phyloP scores from a whole-genome alignment of 1,284 basidiomycete genomes.

The Fomitopsis palustris region DNA sequence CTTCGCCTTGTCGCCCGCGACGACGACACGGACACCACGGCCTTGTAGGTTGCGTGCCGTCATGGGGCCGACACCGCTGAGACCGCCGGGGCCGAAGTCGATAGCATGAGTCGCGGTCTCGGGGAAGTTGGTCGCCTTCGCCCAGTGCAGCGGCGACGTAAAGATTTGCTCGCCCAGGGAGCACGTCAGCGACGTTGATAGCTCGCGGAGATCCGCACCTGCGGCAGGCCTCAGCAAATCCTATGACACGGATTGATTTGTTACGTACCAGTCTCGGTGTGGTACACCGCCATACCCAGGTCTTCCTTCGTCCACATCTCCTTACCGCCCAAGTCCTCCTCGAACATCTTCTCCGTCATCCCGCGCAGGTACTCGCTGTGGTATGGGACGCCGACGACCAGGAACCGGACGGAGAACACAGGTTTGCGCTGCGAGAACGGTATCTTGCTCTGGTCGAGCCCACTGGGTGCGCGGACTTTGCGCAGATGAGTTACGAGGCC shows the following conservation, averaged over 20 bases:
- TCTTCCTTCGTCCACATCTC: slow-evolving; percentile 81
- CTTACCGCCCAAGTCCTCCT: slow-evolving; percentile 72
- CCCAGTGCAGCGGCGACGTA: slow-evolving; percentile 90
- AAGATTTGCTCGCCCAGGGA: slow-evolving; percentile 94
- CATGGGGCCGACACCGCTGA: slow-evolving; percentile 90
- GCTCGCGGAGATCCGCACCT: slow-evolving; percentile 81
- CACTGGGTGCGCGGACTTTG: slow-evolving; percentile 84
- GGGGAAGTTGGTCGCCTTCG: slow-evolving; percentile 85
- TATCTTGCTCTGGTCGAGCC: slow-evolving; percentile 90
- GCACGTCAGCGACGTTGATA: slow-evolving; percentile 67
- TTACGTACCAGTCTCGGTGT: slow-evolving; percentile 85
- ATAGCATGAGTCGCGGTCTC: slow-evolving; percentile 89
- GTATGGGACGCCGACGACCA: slow-evolving; percentile 93
- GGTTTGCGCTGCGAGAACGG: slow-evolving; percentile 95
- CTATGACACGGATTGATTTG: not conserved
- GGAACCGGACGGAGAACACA: slow-evolving; percentile 90
- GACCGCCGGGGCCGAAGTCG: slow-evolving; percentile 95
- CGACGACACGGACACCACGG: slow-evolving; percentile 85
- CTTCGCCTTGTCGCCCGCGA: slow-evolving; percentile 84
- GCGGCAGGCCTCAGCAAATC: slow-evolving; percentile 14
- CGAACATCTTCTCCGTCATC: slow-evolving; percentile 72
- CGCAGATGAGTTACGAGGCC: slow-evolving; percentile 90
- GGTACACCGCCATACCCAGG: slow-evolving; percentile 82
- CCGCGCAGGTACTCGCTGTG: slow-evolving; percentile 87
- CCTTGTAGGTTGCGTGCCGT: slow-evolving; percentile 91